Evolutionary conservation across 257 asterid genomes (phyloP), one percentile per base, ranked within the genome.

Genomic region (Ocimum tenuiflorum): DNA sequence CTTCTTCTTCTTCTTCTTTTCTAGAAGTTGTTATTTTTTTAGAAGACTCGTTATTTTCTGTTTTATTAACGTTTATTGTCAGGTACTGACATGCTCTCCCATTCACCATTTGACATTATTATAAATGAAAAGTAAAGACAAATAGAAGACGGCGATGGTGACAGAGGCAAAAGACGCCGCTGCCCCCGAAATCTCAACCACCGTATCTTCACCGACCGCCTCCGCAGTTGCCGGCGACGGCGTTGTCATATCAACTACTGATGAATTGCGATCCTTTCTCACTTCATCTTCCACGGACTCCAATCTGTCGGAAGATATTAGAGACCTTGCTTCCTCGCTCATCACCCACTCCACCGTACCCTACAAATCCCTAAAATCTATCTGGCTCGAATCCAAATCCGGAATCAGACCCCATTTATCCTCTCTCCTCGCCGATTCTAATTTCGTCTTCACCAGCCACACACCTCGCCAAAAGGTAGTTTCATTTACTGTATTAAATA

Each of bases 401-500:
- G 74, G 50, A 15, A 67, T 59, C 15, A 71, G 96, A 36, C 94
- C 95, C 41, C 71, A 77, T 46, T 68, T 89, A 3, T 29, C 68
- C 12, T 17, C 53, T 38, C 74, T 89, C 0, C 79, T 92, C 58
- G 15, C 72, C 36, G 94, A 92, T 61, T 83, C 88, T 45, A 46
- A 50, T 50, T 86, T 87, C 73, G 43, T 86, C 54, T 86, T 92
- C 67, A 17, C 76, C 4, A 82, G 96, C 77, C 99, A 97, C 11
- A 81, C 76, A 64, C 95, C 99, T 12, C 79, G 97, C 71, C 86
- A 86, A 50, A 89, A 87, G 95, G 96, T 89, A 29, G 17, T 13
- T 14, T 46, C 60, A n/a, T n/a, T n/a, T n/a, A n/a, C n/a, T n/a
- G n/a, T n/a, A n/a, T n/a, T n/a, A n/a, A n/a, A n/a, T n/a, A n/a